phyloP scores from a whole-genome alignment of 1,284 basidiomycete genomes.

The Apiotrichum sp. region DNA sequence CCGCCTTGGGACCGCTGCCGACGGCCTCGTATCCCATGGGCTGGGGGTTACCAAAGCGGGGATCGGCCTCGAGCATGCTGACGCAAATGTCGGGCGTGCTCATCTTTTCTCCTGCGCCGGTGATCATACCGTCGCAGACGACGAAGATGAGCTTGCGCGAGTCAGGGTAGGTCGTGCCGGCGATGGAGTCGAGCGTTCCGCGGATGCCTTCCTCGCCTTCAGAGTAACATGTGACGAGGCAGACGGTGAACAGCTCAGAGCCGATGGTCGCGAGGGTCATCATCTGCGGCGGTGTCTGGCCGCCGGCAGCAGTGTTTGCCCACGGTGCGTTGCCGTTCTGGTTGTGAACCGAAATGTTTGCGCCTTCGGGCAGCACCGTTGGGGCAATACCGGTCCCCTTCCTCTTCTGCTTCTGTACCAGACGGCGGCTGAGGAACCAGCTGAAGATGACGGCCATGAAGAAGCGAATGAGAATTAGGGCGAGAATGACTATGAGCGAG shows the following conservation, averaged over 20 bases:
- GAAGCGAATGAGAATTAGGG: constrained; percentile 85
- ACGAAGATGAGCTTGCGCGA: constrained; percentile 86
- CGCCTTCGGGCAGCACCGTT: constrained; percentile 91
- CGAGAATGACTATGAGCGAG: constrained; percentile 85
- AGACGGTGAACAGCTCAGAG: constrained; percentile 87
- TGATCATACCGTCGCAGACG: constrained; percentile 98
- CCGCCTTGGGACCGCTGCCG: constrained; percentile 76
- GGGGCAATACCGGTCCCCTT: constrained; percentile 77
- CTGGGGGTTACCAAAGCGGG: constrained; percentile 89
- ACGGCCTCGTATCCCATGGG: constrained; percentile 94
- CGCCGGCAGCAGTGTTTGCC: constrained; percentile 48
- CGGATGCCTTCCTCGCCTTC: constrained; percentile 90
- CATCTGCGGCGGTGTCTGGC: not conserved
- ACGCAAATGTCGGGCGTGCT: constrained; percentile 98
- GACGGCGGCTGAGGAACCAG: constrained; percentile 81
- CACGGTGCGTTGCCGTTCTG: constrained; percentile 87
- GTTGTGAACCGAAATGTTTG: constrained; percentile 83
- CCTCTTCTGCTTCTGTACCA: constrained; percentile 67
- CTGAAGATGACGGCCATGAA: constrained; percentile 93
- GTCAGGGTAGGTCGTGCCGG: constrained; percentile 84
- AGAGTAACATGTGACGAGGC: constrained; percentile 95
- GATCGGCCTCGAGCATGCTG: constrained; percentile 82
- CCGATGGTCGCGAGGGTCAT: constrained; percentile 84
- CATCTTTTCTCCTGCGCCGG: constrained; percentile 86
- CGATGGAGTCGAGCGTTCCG: constrained; percentile 88